These are phyloP conservation scores for Camelina laxa DNA, from an alignment of 345 rosid species.

Conservation along the genomic window DNA sequence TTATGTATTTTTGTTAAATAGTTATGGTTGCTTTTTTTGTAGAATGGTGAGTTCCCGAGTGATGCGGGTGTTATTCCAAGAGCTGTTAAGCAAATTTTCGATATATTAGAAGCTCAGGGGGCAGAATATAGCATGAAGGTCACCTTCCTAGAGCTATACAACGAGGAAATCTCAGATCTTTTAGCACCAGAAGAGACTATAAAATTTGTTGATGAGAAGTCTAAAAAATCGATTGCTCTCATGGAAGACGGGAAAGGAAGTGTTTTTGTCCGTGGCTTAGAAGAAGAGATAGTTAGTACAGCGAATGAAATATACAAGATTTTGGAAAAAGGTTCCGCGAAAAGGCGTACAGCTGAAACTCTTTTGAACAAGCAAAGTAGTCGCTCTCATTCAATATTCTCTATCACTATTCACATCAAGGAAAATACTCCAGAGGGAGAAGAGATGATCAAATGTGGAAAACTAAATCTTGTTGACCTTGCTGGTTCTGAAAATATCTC, in stretches of 20 bases:
- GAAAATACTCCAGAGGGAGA: constrained; percentile 98
- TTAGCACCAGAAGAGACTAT: constrained; percentile 86
- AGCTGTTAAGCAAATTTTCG: constrained; percentile 90
- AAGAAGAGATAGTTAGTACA: constrained; percentile 94
- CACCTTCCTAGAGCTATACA: constrained; percentile 91
- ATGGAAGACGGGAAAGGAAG: constrained; percentile 99
- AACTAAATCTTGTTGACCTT: constrained; percentile 97
- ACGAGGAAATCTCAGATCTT: constrained; percentile 96
- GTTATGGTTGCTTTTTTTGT: constrained; percentile 34
- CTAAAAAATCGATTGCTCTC: constrained; percentile 92
- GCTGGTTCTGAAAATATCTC: constrained; percentile 99
- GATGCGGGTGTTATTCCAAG: constrained; percentile 99
- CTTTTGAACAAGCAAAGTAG: constrained; percentile 99
- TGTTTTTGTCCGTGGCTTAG: constrained; percentile 93
- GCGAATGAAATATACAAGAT: constrained; percentile 97
- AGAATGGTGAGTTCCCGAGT: constrained; percentile 97
- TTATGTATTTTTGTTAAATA: constrained; percentile 26
- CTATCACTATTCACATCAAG: constrained; percentile 94
- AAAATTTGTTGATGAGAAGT: constrained; percentile 84
- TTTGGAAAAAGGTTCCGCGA: constrained; percentile 95
- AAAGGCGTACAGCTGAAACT: constrained; percentile 98
- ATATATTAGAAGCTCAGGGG: constrained; percentile 82
- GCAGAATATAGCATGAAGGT: constrained; percentile 99
- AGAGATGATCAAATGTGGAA: constrained; percentile 98
- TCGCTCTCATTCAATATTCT: constrained; percentile 97